Percentiles rank a stretch among this genome's conserved stretches.
phyloP scores from a whole-genome alignment of 2,329 filamentous ascomycete genomes.

The Colletotrichum higginsianum region DNA sequence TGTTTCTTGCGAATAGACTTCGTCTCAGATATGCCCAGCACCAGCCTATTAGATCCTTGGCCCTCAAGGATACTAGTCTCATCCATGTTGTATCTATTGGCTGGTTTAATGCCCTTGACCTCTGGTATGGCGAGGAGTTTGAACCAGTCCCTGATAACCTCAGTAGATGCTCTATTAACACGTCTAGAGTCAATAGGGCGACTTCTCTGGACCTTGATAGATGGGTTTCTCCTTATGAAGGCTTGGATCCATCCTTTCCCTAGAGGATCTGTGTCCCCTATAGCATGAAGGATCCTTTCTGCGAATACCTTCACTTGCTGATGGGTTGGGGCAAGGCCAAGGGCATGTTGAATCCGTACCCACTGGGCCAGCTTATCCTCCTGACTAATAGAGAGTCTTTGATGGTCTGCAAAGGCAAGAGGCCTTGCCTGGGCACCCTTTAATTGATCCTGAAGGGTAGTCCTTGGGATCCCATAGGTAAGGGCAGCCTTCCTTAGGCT shows the following conservation, averaged over 20 bases:
- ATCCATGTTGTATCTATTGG: conserved; percentile 33
- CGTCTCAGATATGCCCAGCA: too few relatives aligned
- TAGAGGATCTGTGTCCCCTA: background rate
- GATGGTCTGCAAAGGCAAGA: too few relatives aligned
- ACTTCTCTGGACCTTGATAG: too few relatives aligned
- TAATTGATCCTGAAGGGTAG: too few relatives aligned
- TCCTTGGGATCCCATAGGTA: too few relatives aligned
- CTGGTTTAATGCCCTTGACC: conserved; percentile 14
- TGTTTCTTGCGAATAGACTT: too few relatives aligned
- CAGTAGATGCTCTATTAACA: conserved; percentile 8
- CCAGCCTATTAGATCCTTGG: too few relatives aligned
- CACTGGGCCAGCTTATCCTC: conserved; percentile 27
- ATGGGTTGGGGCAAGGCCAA: conserved; percentile 31
- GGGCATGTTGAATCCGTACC: conserved; percentile 21
- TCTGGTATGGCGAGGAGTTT: background rate
- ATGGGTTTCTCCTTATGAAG: too few relatives aligned
- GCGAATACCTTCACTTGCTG: conserved; percentile 24
- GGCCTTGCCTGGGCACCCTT: too few relatives aligned
- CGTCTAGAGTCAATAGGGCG: too few relatives aligned
- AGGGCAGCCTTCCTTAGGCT: background rate
- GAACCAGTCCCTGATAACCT: conserved; percentile 15
- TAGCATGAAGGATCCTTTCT: background rate
- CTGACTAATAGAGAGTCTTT: background rate
- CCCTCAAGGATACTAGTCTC: conserved; percentile 6
- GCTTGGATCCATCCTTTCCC: conserved; percentile 18